Evolutionary conservation across 495 filamentous ascomycete genomes (phyloP), one percentile per base, ranked within the genome.

Genomic region (Tuber indicum): DNA sequence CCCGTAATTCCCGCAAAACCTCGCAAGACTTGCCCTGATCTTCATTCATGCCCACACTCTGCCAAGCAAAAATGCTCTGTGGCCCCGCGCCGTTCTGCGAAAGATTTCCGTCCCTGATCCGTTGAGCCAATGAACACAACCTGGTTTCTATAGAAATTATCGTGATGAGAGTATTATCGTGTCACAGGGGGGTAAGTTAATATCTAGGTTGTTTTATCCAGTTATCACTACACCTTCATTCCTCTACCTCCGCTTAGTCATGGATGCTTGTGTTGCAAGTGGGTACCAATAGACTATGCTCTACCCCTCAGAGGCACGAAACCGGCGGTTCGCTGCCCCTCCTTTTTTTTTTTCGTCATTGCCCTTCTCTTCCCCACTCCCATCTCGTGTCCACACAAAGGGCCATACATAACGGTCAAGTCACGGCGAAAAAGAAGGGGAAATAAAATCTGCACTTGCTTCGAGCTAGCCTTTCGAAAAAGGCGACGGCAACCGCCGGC

Each of bases 401-500:
- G 16, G 32, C 58, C 32, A 16, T 36, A 66, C 58, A 66, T 36
- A 66, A 66, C 58, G 26, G 26, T 36, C 58, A 66, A 36, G 58
- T 66, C 58, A 66, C 58, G 58, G 58, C 4, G 26, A 36, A 66
- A 66, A 66, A 66, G 58, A 16, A 36, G 58, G 58, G 58, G 58
- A 66, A 66, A 66, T 66, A 66, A 66, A 66, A 66, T 66, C 58
- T 66, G 58, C 58, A 66, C 58, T 66, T 66, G 58, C 58, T 36
- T 26, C 32, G 26, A 66, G 26, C 58, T 10, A 66, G 32, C 12
- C 58, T 36, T 66, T 66, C 12, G n/a, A 52, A 52, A 52, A 52
- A 52, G 23, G 73, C 78, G 73, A 80, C 77, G 77, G 77, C 79
- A 80, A 76, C 78, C 77, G 71, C 78, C 74, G 47, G 71, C 79